Evolutionary conservation across 805 yeast species (phyloP).

Genomic region (Metschnikowia lochheadii): DNA sequence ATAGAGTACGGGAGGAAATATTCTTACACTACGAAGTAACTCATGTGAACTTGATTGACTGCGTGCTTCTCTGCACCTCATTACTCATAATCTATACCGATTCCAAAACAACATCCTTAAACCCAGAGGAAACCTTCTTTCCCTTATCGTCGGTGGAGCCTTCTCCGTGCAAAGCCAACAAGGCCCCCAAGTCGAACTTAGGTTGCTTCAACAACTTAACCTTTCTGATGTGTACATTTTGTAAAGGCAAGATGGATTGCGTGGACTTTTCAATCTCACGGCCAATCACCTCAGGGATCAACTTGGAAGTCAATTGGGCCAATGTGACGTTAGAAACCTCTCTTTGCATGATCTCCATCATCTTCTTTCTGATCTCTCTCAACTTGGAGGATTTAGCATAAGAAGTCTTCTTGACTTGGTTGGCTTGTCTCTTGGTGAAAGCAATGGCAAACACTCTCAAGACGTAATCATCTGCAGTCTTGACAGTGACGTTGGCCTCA

Average conservation of each 20-base stretch:
- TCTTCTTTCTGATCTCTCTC: conserved; percentile 96
- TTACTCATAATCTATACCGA: conserved; percentile 56
- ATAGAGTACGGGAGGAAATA: no score
- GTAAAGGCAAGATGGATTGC: conserved; percentile 92
- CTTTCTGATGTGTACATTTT: conserved; percentile 98
- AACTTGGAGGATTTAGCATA: conserved; percentile 97
- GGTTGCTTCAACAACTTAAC: conserved; percentile 98
- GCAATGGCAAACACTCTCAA: conserved; percentile 96
- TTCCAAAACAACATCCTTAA: conserved; percentile 98
- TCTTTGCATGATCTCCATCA: conserved; percentile 92
- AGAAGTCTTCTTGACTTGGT: conserved; percentile 96
- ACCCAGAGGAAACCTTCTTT: conserved; percentile 96
- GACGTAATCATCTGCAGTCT: conserved; percentile 96
- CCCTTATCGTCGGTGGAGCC: conserved; percentile 84
- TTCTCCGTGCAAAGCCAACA: conserved; percentile 97
- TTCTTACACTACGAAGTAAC: no score
- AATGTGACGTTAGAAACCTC: conserved; percentile 93
- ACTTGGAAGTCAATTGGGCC: conserved; percentile 94
- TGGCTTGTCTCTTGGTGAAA: conserved; percentile 95
- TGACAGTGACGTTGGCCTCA: conserved; percentile 96
- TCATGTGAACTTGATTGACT: no score
- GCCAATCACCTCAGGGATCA: conserved; percentile 98
- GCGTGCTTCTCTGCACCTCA: conserved; percentile 2
- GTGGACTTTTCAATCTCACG: conserved; percentile 98
- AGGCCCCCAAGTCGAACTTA: conserved; percentile 95